Percentiles rank a stretch among this genome's conserved stretches.
phyloP scores from a whole-genome alignment of 2,329 filamentous ascomycete species.

The Akanthomyces lecanii region DNA sequence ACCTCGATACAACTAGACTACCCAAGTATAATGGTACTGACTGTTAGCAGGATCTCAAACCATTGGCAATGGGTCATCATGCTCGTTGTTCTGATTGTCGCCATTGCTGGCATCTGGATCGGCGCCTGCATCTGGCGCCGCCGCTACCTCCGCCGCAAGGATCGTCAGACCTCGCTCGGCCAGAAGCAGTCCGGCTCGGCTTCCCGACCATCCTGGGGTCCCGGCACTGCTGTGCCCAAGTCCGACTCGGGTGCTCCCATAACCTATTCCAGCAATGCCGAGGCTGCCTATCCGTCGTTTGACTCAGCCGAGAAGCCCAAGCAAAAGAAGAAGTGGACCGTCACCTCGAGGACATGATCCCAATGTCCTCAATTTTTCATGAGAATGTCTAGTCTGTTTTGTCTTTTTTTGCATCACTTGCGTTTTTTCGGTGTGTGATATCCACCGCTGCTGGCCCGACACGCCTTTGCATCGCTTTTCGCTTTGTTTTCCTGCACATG shows the following conservation, averaged over 20 bases:
- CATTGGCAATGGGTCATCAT: conserved; percentile 82
- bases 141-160: conserved; percentile 67
- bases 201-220: conserved; percentile 33
- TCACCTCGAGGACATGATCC: conserved; percentile 39
- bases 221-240: conserved; percentile 24
- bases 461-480: not conserved
- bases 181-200: conserved; percentile 39
- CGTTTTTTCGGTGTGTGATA: not conserved
- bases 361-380: not conserved
- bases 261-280: conserved; percentile 19
- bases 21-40: not conserved
- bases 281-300: conserved; percentile 21
- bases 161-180: conserved; percentile 41
- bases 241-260: conserved; percentile 5
- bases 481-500: not conserved
- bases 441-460: not conserved
- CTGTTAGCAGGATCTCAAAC: conserved; percentile 52
- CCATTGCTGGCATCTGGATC: conserved; percentile 62
- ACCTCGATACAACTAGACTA: not conserved
- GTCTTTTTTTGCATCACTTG: not conserved
- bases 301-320: conserved; percentile 35
- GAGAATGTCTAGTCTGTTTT: not conserved
- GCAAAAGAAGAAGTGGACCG: conserved; percentile 46
- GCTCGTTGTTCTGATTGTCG: conserved; percentile 68
- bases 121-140: conserved; percentile 67